A percentile compares a stretch with the other conserved stretches of the same genome.
Evolutionary conservation across 495 filamentous ascomycete genomes (phyloP).

Genomic region (Podospora sp.): DNA sequence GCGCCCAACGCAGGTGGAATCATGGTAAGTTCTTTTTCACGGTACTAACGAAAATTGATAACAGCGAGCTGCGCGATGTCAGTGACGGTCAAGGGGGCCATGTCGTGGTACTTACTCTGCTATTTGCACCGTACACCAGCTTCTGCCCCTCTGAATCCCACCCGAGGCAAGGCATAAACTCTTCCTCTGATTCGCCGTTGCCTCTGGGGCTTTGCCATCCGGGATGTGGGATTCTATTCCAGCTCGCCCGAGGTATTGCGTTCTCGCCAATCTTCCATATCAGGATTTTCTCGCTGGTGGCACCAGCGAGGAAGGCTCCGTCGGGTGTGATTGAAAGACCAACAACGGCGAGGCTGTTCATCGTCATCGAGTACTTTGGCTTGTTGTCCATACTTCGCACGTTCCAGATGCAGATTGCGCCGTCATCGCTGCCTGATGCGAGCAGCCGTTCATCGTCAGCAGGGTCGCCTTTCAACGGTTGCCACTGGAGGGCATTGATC

Average conservation of each 20-base stretch:
- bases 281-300: conserved; percentile 63
- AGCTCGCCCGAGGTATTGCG: conserved; percentile 64
- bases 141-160: conserved; percentile 79
- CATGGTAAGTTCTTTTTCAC: conserved; percentile 2
- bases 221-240: conserved; percentile 52
- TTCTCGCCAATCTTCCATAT: conserved; percentile 75
- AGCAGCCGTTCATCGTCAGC: conserved; percentile 52
- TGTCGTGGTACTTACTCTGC: conserved; percentile 57
- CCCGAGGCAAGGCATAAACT: conserved; percentile 59
- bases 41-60: conserved; percentile 47
- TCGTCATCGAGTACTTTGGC: conserved; percentile 59
- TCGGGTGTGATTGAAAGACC: conserved; percentile 72
- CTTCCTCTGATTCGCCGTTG: conserved; percentile 48
- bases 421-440: conserved; percentile 60
- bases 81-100: conserved; percentile 21
- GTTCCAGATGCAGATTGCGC: conserved; percentile 71
- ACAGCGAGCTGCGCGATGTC: conserved; percentile 44
- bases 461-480: conserved; percentile 43
- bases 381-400: conserved; percentile 58
- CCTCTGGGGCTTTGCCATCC: conserved; percentile 56
- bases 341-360: conserved; percentile 57
- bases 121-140: conserved; percentile 71
- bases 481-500: conserved; percentile 55
- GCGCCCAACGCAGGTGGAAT: neutral
- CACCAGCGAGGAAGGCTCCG: conserved; percentile 69